These are phyloP conservation scores for Erysimum pusillum DNA, from an alignment of 441 rosid species.

Conservation along the genomic window DNA sequence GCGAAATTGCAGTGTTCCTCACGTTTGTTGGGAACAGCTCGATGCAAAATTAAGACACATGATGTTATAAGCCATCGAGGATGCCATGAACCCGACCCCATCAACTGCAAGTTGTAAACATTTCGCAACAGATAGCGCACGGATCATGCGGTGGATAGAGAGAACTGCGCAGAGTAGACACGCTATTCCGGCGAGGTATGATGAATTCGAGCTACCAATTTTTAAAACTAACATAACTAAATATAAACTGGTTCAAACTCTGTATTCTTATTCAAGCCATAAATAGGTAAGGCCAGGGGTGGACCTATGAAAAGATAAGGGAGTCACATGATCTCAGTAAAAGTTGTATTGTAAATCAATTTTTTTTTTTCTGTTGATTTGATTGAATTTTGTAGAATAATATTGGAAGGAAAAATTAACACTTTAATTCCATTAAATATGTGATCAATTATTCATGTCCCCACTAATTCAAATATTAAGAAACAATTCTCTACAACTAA, in stretches of 20 bases:
- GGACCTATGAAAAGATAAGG: too few species aligned
- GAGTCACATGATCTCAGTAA: too few species aligned
- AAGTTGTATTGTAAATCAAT: too few species aligned
- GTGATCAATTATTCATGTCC: too few species aligned
- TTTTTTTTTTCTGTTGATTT: too few species aligned
- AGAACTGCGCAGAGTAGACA: slow-evolving; percentile 65
- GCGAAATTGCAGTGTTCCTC: slow-evolving; percentile 72
- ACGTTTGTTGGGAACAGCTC: slow-evolving; percentile 79
- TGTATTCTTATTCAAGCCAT: too few species aligned
- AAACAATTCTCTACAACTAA: neutral
- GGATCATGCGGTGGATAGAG: slow-evolving; percentile 33
- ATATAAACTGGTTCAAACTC: too few species aligned
- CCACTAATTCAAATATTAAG: neutral
- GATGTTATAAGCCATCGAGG: slow-evolving; percentile 63
- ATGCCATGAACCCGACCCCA: slow-evolving; percentile 67
- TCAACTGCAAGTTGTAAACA: slow-evolving; percentile 60
- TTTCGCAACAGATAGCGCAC: slow-evolving; percentile 38
- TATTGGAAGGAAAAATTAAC: too few species aligned
- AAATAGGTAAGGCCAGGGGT: too few species aligned
- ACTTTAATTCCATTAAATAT: too few species aligned
- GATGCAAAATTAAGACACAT: slow-evolving; percentile 53
- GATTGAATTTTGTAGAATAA: too few species aligned
- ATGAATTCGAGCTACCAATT: slow-evolving; percentile 44
- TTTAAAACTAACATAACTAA: too few species aligned
- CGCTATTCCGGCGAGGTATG: slow-evolving; percentile 55